phyloP scores from a whole-genome alignment of 202 grass and related monocot genomes.

The Eragrostis tef region DNA sequence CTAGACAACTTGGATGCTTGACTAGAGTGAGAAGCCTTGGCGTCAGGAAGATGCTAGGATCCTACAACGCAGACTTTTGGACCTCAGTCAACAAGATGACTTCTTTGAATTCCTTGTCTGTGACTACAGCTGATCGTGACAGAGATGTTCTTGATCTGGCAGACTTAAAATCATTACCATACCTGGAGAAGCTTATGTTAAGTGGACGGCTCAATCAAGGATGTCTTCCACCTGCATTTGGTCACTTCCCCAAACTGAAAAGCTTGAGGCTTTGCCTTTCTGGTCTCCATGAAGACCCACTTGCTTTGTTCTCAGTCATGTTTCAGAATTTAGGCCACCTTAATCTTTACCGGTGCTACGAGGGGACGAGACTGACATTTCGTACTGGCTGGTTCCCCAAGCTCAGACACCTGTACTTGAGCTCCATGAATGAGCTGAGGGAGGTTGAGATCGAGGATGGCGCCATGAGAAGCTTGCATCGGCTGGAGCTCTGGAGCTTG shows the following conservation, averaged over 20 bases:
- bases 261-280: constrained; percentile 28
- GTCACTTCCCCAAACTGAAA: constrained; percentile 23
- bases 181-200: constrained; percentile 47
- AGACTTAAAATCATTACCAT: constrained; percentile 20
- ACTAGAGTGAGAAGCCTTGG: constrained; percentile 40
- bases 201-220: constrained; percentile 41
- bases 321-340: constrained; percentile 45
- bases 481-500: constrained; percentile 34
- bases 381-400: constrained; percentile 39
- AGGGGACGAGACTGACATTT: constrained; percentile 35
- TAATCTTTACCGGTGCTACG: constrained; percentile 38
- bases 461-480: constrained; percentile 31
- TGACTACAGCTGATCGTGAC: not conserved
- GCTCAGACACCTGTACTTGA: constrained; percentile 39
- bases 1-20: constrained; percentile 35
- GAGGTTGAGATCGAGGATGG: constrained; percentile 45
- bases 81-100: constrained; percentile 41
- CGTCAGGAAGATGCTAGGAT: constrained; percentile 32
- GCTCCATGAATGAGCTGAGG: constrained; percentile 41
- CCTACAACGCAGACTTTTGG: constrained; percentile 34
- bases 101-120: constrained; percentile 18
- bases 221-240: constrained; percentile 26
- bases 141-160: constrained; percentile 39
- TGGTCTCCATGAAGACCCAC: constrained; percentile 51
- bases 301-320: constrained; percentile 21